phyloP scores from a whole-genome alignment of 352 stramenopile genomes.

The Phytophthora cryptogea region DNA sequence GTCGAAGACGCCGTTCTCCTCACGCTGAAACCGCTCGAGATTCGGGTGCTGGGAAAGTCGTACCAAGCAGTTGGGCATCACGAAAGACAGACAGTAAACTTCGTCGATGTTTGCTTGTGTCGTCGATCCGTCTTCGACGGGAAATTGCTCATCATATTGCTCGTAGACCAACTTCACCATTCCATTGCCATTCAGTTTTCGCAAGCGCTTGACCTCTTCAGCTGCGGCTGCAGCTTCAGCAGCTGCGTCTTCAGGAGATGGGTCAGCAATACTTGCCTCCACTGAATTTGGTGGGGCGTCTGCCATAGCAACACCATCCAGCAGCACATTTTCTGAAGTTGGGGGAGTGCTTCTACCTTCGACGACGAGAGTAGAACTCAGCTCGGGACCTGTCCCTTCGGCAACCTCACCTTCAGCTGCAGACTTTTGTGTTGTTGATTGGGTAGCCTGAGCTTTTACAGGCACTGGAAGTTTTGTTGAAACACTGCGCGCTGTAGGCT shows the following conservation, averaged over 20 bases:
- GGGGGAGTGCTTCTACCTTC: neutral
- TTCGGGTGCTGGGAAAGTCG: constrained; percentile 63
- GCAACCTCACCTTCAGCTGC: neutral
- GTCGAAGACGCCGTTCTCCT: constrained; percentile 56
- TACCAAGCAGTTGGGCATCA: constrained; percentile 88
- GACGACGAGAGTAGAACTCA: neutral
- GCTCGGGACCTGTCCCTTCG: neutral
- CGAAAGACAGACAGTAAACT: constrained; percentile 87
- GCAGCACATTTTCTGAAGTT: constrained; percentile 5
- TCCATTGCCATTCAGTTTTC: constrained; percentile 60
- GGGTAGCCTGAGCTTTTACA: constrained; percentile 9
- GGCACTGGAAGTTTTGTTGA: constrained; percentile 19
- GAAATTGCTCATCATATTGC: constrained; percentile 87
- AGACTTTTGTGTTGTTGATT: neutral
- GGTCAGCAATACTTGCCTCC: constrained; percentile 2
- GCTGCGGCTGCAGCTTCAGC: constrained; percentile 5
- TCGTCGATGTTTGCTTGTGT: constrained; percentile 82
- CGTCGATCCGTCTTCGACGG: constrained; percentile 75
- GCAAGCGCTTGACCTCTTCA: constrained; percentile 40
- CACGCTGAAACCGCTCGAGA: constrained; percentile 54
- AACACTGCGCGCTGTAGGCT: constrained; percentile 4
- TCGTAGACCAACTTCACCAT: constrained; percentile 86
- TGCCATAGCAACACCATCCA: neutral
- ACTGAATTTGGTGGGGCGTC: neutral
- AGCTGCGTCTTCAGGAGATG: constrained; percentile 4